phyloP scores from a whole-genome alignment of 768 basidiomycete species.

The Imleria badia region DNA sequence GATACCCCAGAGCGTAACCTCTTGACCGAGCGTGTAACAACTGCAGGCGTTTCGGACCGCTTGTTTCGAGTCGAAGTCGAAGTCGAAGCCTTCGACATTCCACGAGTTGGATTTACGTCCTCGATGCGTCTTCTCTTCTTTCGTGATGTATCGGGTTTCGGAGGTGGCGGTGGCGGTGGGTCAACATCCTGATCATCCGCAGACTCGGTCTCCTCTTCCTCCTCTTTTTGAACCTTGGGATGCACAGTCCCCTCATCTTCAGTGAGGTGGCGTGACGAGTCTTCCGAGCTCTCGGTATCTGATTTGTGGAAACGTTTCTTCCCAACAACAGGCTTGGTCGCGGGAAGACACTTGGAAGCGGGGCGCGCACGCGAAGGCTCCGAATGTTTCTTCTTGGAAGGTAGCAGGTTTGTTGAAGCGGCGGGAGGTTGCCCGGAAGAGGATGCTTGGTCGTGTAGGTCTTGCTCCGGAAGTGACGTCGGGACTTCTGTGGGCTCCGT shows the following conservation, averaged over 20 bases:
- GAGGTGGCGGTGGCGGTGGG: constrained; percentile 30
- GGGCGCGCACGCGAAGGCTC: constrained; percentile 5
- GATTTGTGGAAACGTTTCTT: constrained; percentile 25
- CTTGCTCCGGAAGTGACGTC: constrained; percentile 61
- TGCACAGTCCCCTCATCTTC: constrained; percentile 29
- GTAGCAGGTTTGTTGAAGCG: neutral
- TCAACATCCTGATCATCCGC: constrained; percentile 40
- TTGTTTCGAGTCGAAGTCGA: constrained; percentile 31
- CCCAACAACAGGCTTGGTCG: constrained; percentile 8
- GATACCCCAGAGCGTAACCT: constrained; percentile 40
- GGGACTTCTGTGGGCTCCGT: constrained; percentile 43
- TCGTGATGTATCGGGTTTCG: constrained; percentile 22
- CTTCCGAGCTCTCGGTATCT: constrained; percentile 26
- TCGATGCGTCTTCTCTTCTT: constrained; percentile 51
- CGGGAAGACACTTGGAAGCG: neutral
- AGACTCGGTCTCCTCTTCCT: constrained; percentile 41
- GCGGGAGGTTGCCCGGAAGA: constrained; percentile 10
- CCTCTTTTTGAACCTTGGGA: constrained; percentile 26
- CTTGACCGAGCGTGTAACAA: constrained; percentile 37
- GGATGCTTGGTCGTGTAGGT: constrained; percentile 24
- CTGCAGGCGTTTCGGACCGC: constrained; percentile 25
- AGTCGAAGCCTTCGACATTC: constrained; percentile 24
- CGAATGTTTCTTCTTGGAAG: constrained; percentile 7
- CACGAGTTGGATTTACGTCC: constrained; percentile 25
- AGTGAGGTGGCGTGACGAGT: constrained; percentile 12